Conservation (phyloP, 1,284 basidiomycete genomes). For the Limonomyces culmigenus region DNA sequence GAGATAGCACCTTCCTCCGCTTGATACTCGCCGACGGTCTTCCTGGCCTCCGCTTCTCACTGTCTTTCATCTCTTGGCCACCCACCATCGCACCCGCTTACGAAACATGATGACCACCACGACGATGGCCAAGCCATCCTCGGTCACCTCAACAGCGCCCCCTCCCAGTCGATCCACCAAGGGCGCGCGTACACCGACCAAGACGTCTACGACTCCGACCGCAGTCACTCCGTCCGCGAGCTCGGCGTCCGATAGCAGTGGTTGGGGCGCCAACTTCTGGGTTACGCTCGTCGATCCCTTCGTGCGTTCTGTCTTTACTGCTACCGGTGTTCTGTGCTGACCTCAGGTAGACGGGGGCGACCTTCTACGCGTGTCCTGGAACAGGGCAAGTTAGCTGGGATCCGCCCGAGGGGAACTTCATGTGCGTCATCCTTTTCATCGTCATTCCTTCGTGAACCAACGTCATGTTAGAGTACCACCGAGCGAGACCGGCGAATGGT, state of each 20-base stretch:
- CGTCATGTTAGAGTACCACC: constrained; percentile 51
- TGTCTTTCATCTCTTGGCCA: no score
- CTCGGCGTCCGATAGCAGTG: constrained; percentile 15
- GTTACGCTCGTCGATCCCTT: constrained; percentile 71
- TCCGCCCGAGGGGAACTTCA: constrained; percentile 76
- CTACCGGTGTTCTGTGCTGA: constrained; percentile 5
- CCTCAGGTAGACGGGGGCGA: constrained; percentile 43
- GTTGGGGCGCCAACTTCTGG: constrained; percentile 79
- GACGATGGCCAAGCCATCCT: no score
- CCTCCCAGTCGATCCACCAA: no score
- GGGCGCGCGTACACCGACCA: no score
- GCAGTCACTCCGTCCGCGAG: background rate
- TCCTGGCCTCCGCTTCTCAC: no score
- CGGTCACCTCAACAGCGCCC: no score
- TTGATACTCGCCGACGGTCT: no score
- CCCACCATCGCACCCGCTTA: no score
- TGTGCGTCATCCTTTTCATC: constrained; percentile 41
- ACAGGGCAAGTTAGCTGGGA: constrained; percentile 89
- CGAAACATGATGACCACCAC: no score
- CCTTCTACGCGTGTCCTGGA: constrained; percentile 86
- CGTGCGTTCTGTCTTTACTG: constrained; percentile 28
- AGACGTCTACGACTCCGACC: background rate
- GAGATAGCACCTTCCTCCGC: no score
- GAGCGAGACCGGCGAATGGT: constrained; percentile 81
- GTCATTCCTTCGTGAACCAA: constrained; percentile 5